These are phyloP conservation scores for Quercus alba DNA, from an alignment of 306 rosid species.

Conservation along the genomic window DNA sequence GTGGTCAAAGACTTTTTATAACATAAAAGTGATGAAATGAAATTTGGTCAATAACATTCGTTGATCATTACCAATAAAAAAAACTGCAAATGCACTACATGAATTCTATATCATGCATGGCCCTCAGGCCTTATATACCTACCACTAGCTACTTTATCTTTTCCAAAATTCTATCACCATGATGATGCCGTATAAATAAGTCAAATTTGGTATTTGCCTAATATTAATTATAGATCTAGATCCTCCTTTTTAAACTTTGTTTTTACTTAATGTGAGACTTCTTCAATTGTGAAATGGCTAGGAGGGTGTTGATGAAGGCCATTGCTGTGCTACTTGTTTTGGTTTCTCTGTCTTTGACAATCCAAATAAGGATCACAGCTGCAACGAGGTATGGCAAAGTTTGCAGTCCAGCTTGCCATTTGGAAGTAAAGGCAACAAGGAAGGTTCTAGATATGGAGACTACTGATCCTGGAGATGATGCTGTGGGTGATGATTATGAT, in stretches of 20 bases:
- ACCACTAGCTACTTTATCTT: slow-evolving; percentile 32
- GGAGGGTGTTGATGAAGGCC: slow-evolving; percentile 7
- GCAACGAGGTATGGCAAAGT: slow-evolving; percentile 29
- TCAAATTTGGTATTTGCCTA: slow-evolving; percentile 14
- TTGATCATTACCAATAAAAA: neutral
- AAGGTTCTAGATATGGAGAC: slow-evolving; percentile 21
- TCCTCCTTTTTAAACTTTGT: slow-evolving; percentile 15
- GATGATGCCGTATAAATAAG: slow-evolving; percentile 50
- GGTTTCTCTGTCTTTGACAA: slow-evolving; percentile 34
- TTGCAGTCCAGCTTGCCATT: slow-evolving; percentile 28
- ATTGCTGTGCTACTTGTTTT: slow-evolving; percentile 24
- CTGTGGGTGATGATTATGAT: slow-evolving; percentile 47
- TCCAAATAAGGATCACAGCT: slow-evolving; percentile 30
- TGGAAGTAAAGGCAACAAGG: neutral
- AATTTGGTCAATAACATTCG: slow-evolving; percentile 14
- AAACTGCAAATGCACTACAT: neutral
- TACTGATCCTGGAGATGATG: slow-evolving; percentile 3
- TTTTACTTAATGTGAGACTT: neutral
- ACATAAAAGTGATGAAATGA: slow-evolving; percentile 1
- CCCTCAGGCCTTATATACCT: slow-evolving; percentile 40
- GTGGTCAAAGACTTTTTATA: too few species aligned
- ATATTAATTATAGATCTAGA: too few species aligned
- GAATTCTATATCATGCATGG: neutral
- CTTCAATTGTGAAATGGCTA: slow-evolving; percentile 34
- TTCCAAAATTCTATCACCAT: slow-evolving; percentile 39